Percentiles rank a stretch among this genome's conserved stretches.
Conservation (phyloP, 306 rosid species). For the Spatholobus suberectus region DNA sequence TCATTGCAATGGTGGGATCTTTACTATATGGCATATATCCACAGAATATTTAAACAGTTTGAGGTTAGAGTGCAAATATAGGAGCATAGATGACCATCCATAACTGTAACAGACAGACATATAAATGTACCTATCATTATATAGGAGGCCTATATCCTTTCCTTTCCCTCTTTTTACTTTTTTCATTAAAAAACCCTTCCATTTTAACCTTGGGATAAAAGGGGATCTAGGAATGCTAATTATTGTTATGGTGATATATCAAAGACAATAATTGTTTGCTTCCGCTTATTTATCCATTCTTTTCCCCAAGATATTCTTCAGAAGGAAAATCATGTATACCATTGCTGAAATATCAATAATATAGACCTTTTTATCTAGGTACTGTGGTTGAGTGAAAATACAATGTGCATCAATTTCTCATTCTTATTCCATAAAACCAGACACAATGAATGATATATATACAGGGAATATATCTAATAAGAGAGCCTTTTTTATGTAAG, state of each 20-base stretch:
- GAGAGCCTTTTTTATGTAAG: too few species aligned
- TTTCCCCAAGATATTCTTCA: neutral
- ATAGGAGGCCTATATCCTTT: neutral
- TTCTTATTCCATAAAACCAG: neutral
- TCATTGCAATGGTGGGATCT: slow-evolving; percentile 8
- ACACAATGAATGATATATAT: neutral
- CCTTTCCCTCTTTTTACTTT: neutral
- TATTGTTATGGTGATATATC: neutral
- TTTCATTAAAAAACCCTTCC: neutral
- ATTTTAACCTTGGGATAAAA: slow-evolving; percentile 16
- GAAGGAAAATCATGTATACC: neutral
- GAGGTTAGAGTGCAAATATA: neutral
- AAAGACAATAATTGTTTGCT: neutral
- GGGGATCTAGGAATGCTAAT: neutral
- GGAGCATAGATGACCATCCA: slow-evolving; percentile 15
- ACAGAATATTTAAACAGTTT: neutral
- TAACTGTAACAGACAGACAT: neutral
- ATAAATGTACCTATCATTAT: neutral
- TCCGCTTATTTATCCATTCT: slow-evolving; percentile 7
- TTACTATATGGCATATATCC: neutral
- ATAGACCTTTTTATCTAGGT: neutral
- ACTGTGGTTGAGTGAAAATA: neutral
- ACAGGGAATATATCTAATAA: too few species aligned
- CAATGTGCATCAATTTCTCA: neutral
- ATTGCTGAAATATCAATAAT: neutral